Evolutionary conservation across 2,329 filamentous ascomycete species (phyloP), one percentile per base, ranked within the genome.

Genomic region (Clonostachys byssicola): DNA sequence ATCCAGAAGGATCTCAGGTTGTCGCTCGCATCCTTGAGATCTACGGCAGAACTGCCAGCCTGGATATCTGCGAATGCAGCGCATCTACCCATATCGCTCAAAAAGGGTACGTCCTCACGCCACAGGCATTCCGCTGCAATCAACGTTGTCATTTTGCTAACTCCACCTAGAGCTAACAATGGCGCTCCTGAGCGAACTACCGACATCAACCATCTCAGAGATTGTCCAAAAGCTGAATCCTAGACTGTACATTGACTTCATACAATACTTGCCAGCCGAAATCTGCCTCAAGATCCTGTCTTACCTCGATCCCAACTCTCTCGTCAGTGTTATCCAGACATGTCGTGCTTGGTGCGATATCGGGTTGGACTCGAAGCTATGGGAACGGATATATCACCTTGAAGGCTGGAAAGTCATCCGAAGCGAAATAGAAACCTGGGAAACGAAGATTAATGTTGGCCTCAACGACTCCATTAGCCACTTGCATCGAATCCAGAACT

Each of bases 221-320:
- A 88, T 96, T 46, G 89, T 96, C 42, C 81, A 92, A 47, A 81
- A 86, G 52, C 72, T 96, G 16, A 88, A 85, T 52, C 89, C 91
- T 5, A 79, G 92, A 45, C 83, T 97, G 4, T 92, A 96, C 66
- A 92, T 96, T 68, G 89, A 99, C 67, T 96, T 96, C 47, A 83
- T 96, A 40, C 74, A 82, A 53, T 84, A 89, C 58, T 80, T 99
- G 1, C 94, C 94, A 0, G 83, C 89, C 23, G 94, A 99, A 64
- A 88, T 99, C 57, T 95, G 90, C 51, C 84, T 94, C 41, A 87
- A 95, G 59, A 86, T 97, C 41, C 85, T 99, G 40, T 85, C 87
- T 14, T 94, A 91, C 60, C 83, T 99, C 44, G 88, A 92, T 47
- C 87, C 91, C 1, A 65, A 83, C 30, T 94, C 91, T 1, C 75